A percentile compares a stretch with the other conserved stretches of the same genome.
phyloP scores from a whole-genome alignment of 2,329 filamentous ascomycete genomes.

The Pseudodiploospora longispora region DNA sequence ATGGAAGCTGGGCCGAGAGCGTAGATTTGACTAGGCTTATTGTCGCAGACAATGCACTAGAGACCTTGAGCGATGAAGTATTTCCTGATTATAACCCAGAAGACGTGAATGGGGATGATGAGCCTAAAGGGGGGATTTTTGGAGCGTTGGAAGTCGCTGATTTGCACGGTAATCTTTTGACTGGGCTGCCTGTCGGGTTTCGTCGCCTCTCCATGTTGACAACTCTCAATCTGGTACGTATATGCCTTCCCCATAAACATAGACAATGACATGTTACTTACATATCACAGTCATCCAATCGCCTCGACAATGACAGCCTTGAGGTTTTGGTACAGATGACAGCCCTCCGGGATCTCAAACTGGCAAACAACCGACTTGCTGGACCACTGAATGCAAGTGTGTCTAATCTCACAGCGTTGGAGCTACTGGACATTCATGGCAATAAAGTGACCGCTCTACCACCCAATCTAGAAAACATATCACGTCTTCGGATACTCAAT shows the following conservation, averaged over 20 bases:
- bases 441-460: slow-evolving; percentile 73
- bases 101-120: slow-evolving; percentile 54
- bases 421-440: slow-evolving; percentile 71
- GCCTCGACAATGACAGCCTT: slow-evolving; percentile 63
- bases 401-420: slow-evolving; percentile 57
- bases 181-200: slow-evolving; percentile 65
- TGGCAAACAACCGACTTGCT: slow-evolving; percentile 68
- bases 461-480: slow-evolving; percentile 55
- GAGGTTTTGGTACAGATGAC: slow-evolving; percentile 66
- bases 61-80: slow-evolving; percentile 60
- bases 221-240: slow-evolving; percentile 68
- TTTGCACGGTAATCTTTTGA: slow-evolving; percentile 75
- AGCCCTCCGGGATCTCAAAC: slow-evolving; percentile 67
- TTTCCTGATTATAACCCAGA: slow-evolving; percentile 66
- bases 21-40: slow-evolving; percentile 80
- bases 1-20: slow-evolving; percentile 78
- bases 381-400: slow-evolving; percentile 60
- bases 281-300: slow-evolving; percentile 62
- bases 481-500: slow-evolving; percentile 66
- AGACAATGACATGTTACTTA: slow-evolving; percentile 13
- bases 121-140: slow-evolving; percentile 66
- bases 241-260: not conserved
- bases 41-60: slow-evolving; percentile 83
- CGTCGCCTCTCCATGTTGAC: slow-evolving; percentile 66
- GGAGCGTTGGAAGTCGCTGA: slow-evolving; percentile 74